These are phyloP conservation scores for Candida piceae DNA, from an alignment of 805 yeast genomes.

Conservation along the genomic window DNA sequence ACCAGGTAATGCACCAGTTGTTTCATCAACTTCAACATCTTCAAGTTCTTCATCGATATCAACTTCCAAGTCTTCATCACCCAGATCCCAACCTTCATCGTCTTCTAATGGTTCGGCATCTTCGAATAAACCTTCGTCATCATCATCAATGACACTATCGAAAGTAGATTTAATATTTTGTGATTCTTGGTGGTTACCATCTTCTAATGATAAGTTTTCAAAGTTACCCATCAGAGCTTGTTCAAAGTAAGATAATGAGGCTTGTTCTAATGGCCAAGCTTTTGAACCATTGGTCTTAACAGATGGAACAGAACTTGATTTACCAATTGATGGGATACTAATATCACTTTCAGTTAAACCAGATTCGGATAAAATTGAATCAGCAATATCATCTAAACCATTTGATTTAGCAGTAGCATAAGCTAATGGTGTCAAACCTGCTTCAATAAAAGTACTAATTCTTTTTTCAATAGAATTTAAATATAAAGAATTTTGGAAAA, in stretches of 20 bases:
- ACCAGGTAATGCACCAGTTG: slow-evolving; percentile 36
- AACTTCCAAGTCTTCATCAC: slow-evolving; percentile 72
- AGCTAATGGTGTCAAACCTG: slow-evolving; percentile 84
- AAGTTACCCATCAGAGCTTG: slow-evolving; percentile 75
- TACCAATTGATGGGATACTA: slow-evolving; percentile 34
- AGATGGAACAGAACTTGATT: slow-evolving; percentile 39
- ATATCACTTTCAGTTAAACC: slow-evolving; percentile 62
- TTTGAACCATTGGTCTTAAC: slow-evolving; percentile 41
- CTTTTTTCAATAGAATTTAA: slow-evolving; percentile 71
- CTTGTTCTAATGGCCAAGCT: slow-evolving; percentile 81
- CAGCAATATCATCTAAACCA: slow-evolving; percentile 74
- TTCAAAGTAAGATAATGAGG: slow-evolving; percentile 77
- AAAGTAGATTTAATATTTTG: no score
- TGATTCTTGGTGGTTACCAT: no score
- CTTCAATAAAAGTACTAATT: slow-evolving; percentile 64
- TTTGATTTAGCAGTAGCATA: slow-evolving; percentile 87
- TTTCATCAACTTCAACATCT: slow-evolving; percentile 30
- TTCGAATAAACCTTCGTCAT: slow-evolving; percentile 31
- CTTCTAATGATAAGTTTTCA: slow-evolving; percentile 53
- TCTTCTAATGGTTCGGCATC: slow-evolving; percentile 50
- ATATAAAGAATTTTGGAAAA: slow-evolving; percentile 79
- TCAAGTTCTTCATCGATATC: slow-evolving; percentile 36
- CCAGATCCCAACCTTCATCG: slow-evolving; percentile 77
- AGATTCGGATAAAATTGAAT: slow-evolving; percentile 62
- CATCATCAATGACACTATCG: slow-evolving; percentile 34